Percentiles rank a stretch among this genome's conserved stretches.
These are phyloP conservation scores for Malassezia furfur DNA, from an alignment of 1,284 basidiomycete species.

Conservation along the genomic window DNA sequence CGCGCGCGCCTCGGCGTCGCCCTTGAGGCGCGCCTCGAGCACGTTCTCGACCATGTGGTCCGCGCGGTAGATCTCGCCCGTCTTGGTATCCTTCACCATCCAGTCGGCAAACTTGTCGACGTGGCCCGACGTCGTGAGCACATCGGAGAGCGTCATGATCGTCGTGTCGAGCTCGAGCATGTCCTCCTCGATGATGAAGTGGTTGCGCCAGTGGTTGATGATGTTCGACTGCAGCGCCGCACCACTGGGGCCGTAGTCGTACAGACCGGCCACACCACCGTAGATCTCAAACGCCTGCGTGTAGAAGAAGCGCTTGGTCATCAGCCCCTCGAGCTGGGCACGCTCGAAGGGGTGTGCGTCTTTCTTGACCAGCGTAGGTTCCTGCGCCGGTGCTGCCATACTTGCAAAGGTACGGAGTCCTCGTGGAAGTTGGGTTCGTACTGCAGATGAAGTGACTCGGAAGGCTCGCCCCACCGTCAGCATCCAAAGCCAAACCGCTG, in stretches of 20 bases:
- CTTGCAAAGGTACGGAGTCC: neutral
- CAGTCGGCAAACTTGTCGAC: constrained; percentile 97
- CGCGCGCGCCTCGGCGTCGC: constrained; percentile 78
- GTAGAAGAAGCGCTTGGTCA: constrained; percentile 92
- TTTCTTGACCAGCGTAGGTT: constrained; percentile 26
- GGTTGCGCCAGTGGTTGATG: constrained; percentile 89
- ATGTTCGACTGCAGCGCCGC: constrained; percentile 94
- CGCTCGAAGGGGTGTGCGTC: constrained; percentile 79
- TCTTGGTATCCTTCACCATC: constrained; percentile 95
- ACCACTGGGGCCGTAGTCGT: constrained; percentile 65
- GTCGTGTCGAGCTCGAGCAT: constrained; percentile 99
- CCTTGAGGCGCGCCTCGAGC: constrained; percentile 76
- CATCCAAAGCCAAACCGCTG: neutral
- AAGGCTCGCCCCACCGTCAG: neutral
- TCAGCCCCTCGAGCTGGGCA: constrained; percentile 69
- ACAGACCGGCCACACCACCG: constrained; percentile 86
- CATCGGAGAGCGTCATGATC: constrained; percentile 86
- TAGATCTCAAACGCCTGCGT: constrained; percentile 98
- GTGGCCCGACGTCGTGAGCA: constrained; percentile 96
- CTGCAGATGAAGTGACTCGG: neutral
- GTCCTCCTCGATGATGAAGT: constrained; percentile 96
- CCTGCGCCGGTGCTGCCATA: neutral
- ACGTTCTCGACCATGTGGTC: constrained; percentile 94
- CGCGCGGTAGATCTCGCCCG: constrained; percentile 89
- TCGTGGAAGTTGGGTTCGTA: too few species aligned